Base-by-base conservation (phyloP, 768 basidiomycete species). In the Serpula lacrymans region DNA sequence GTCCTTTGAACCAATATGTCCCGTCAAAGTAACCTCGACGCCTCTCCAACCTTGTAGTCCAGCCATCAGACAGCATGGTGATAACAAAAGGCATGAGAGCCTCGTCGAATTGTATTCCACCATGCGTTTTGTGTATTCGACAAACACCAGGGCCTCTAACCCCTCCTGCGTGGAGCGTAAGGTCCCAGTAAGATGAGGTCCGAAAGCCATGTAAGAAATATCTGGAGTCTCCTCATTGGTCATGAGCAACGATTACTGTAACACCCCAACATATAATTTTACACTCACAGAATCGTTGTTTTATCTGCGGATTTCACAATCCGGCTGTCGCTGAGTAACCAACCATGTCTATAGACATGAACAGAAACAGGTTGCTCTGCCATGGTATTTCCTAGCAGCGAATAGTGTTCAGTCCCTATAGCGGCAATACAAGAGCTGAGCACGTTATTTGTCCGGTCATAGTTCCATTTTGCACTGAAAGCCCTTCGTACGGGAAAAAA, bases 241-340 rank as follows among this genome's bases (percentile, higher is more conserved):
- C 17, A 22, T 13, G 30, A 28, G 25, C 13, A 37, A 37, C 30
- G 34, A 31, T 5, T 39, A 31, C 34, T 5, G 18, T 31, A 20
- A 5, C 14, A 13, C 24, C 22, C 6, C 34, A n/a, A 24, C 24
- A 26, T 24, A 14, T 7, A 10, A 17, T 3, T 34, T 18, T 17
- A n/a, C n/a, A 46, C 57, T 30, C 37, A 59, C 60, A 45, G 28
- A n/a, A 20, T 24, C 1, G 52, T 57, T 14, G 30, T 24, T 29
- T 47, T 58, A 26, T 59, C 59, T 22, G 51, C 50, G 2, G 52
- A 59, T 35, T 48, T 59, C 17, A 59, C 14, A 33, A 59, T 22
- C 37, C 41, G 53, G 17, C 56, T 43, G 32, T 54, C 52, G n/a
- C 57, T 45, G n/a, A 59, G 35, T 18, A 59, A 33, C 16, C 58